Percentiles rank a stretch among this genome's conserved stretches.
These are phyloP conservation scores for Xylaria sp. DNA, from an alignment of 2,329 filamentous ascomycete genomes.

Conservation along the genomic window DNA sequence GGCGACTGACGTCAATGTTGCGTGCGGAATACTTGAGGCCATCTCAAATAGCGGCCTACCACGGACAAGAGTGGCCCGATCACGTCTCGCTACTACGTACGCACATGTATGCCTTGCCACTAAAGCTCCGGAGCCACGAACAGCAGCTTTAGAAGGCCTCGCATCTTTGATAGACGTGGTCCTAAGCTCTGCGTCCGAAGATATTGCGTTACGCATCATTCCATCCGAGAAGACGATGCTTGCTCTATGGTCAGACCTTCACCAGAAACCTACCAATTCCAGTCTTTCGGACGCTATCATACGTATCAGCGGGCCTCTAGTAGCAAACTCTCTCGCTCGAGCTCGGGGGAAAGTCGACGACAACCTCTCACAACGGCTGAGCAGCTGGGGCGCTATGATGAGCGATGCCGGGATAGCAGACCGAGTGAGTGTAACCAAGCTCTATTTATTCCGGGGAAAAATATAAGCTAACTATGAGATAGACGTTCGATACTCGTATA, in stretches of 20 bases:
- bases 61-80: conserved; percentile 43
- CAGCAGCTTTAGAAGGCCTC: conserved; percentile 60
- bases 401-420: conserved; percentile 60
- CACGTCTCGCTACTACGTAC: conserved; percentile 57
- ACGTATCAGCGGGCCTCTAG: conserved; percentile 59
- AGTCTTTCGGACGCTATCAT: conserved; percentile 62
- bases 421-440: conserved; percentile 54
- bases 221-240: conserved; percentile 51
- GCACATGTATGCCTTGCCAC: conserved; percentile 54
- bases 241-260: conserved; percentile 56
- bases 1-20: conserved; percentile 55
- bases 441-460: neutral
- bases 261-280: conserved; percentile 57
- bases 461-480: conserved; percentile 25
- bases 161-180: conserved; percentile 58
- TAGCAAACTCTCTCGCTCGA: conserved; percentile 50
- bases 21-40: conserved; percentile 55
- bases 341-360: conserved; percentile 27
- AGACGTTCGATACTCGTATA: conserved; percentile 74
- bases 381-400: conserved; percentile 63
- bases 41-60: conserved; percentile 47
- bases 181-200: conserved; percentile 43
- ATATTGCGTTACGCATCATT: conserved; percentile 45
- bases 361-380: conserved; percentile 43
- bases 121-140: conserved; percentile 58